Percentiles rank a stretch among this genome's conserved stretches.
These are phyloP conservation scores for Tanacetum coccineum DNA, from an alignment of 129 eudicot genomes.

Conservation along the genomic window DNA sequence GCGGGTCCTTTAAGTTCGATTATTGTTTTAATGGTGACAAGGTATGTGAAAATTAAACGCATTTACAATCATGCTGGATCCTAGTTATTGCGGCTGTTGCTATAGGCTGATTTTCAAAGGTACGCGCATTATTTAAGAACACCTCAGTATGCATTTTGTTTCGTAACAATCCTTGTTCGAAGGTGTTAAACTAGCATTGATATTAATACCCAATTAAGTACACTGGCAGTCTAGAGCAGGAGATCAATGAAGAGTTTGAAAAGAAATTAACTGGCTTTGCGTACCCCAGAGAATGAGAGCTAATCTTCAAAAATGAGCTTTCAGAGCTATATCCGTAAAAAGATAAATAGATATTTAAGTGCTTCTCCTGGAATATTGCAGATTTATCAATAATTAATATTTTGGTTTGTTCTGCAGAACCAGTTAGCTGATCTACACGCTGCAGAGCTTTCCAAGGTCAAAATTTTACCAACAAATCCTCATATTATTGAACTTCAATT, in stretches of 20 bases:
- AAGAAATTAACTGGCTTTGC: slow-evolving; percentile 59
- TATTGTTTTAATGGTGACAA: too few relatives aligned
- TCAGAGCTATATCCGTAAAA: slow-evolving; percentile 79
- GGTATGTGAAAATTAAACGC: too few relatives aligned
- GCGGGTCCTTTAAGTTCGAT: too few relatives aligned
- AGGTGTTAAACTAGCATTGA: slow-evolving; percentile 10
- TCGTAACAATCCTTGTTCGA: slow-evolving; percentile 7
- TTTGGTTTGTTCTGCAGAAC: too few relatives aligned
- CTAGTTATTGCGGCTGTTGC: slow-evolving; percentile 78
- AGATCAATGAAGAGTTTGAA: slow-evolving; percentile 61
- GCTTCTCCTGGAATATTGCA: too few relatives aligned
- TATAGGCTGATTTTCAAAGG: slow-evolving; percentile 71
- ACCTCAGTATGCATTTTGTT: too few relatives aligned
- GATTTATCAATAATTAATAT: too few relatives aligned
- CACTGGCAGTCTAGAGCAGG: slow-evolving; percentile 93
- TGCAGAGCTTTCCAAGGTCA: slow-evolving; percentile 79
- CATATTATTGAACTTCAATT: slow-evolving; percentile 2
- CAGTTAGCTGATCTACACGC: too few relatives aligned
- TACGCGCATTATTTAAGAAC: too few relatives aligned
- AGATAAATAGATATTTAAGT: slow-evolving; percentile 36
- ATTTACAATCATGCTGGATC: slow-evolving; percentile 90
- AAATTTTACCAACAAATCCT: slow-evolving; percentile 11
- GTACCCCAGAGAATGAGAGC: slow-evolving; percentile 56
- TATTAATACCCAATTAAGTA: slow-evolving; percentile 44
- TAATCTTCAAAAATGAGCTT: slow-evolving; percentile 85